phyloP scores from a whole-genome alignment of 768 basidiomycete species.

The Mycena latifolia region DNA sequence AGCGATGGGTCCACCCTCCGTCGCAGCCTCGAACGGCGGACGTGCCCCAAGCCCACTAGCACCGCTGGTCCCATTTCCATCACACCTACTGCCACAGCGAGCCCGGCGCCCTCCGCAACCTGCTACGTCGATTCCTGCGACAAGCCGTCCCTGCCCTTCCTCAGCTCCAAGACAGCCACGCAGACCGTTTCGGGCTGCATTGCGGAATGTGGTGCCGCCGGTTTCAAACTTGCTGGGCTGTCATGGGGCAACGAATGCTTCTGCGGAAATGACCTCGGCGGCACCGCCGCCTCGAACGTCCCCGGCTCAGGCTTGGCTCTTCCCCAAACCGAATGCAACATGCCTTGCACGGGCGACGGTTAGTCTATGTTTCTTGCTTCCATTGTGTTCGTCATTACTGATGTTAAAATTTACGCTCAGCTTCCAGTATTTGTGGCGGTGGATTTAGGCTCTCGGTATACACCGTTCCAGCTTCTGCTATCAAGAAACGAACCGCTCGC shows the following conservation, averaged over 20 bases:
- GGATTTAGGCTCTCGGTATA: slow-evolving; percentile 28
- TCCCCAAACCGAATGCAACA: slow-evolving; percentile 10
- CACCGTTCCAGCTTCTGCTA: slow-evolving; percentile 16
- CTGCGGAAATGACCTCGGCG: slow-evolving; percentile 21
- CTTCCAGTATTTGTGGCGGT: slow-evolving; percentile 24
- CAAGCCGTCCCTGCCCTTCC: slow-evolving; percentile 22
- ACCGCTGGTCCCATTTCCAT: slow-evolving; percentile 16
- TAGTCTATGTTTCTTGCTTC: slow-evolving; percentile 18
- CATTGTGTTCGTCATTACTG: slow-evolving; percentile 21
- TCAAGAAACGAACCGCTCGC: slow-evolving; percentile 19
- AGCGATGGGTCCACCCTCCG: slow-evolving; percentile 15
- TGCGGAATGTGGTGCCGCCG: slow-evolving; percentile 25
- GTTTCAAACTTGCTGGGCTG: slow-evolving; percentile 25
- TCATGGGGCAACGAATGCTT: slow-evolving; percentile 21
- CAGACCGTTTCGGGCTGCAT: slow-evolving; percentile 26
- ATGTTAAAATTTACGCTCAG: slow-evolving; percentile 20
- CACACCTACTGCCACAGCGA: slow-evolving; percentile 23
- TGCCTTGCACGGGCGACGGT: slow-evolving; percentile 21
- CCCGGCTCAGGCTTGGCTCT: slow-evolving; percentile 23
- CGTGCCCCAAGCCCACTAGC: slow-evolving; percentile 25
- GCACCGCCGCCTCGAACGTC: slow-evolving; percentile 21
- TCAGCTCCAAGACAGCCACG: slow-evolving; percentile 19
- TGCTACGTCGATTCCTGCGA: slow-evolving; percentile 28
- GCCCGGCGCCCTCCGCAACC: slow-evolving; percentile 21
- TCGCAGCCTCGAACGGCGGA: slow-evolving; percentile 24